Base-by-base conservation (phyloP, 1,284 basidiomycete species). In the Stygiomarasmius scandens region DNA sequence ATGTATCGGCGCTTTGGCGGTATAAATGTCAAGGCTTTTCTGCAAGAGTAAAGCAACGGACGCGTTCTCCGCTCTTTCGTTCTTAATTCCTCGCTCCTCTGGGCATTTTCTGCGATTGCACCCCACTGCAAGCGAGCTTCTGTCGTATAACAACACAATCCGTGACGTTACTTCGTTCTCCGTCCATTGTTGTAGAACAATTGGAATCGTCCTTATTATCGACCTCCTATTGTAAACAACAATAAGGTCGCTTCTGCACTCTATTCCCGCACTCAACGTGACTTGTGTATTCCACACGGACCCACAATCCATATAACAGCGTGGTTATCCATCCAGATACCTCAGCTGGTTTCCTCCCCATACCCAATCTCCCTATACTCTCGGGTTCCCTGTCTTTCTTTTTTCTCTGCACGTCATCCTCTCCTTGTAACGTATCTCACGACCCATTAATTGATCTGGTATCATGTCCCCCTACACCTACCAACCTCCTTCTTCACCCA, bases 381-480 rank as follows among this genome's bases (percentile, higher is more conserved):
- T 41, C 16, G 38, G 38, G 38, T 41, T n/a, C 16, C 11, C 38
- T 32, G 32, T 34, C 38, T 41, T 41, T 41, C n/a, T 19, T 41
- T 41, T 41, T 16, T 41, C 38, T n/a, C 29, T 41, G 38, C 38
- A 41, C 38, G 38, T 41, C 38, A 6, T 41, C 16, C 14, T 41
- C 38, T 41, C 6, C 52, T n/a, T 47, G 46, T 47, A 54, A 51
- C 54, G 47, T 20, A 53, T 38, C 54, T 49, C 47, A 48, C 51
- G 41, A 41, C 32, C 25, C 43, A 22, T 38, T 54, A 29, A 44
- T 34, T 36, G 51, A 25, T 52, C 52, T 12, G 29, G 44, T 55
- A 64, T 63, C 61, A 82, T 82, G 77, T 77, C 82, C 63, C 77
- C 76, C 29, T 82, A 74, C 72, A 70, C 70, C 62, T 74, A 72